Evolutionary conservation across 2,329 filamentous ascomycete species (phyloP), one percentile per base, ranked within the genome.

Genomic region (Blastomyces gilchristii): DNA sequence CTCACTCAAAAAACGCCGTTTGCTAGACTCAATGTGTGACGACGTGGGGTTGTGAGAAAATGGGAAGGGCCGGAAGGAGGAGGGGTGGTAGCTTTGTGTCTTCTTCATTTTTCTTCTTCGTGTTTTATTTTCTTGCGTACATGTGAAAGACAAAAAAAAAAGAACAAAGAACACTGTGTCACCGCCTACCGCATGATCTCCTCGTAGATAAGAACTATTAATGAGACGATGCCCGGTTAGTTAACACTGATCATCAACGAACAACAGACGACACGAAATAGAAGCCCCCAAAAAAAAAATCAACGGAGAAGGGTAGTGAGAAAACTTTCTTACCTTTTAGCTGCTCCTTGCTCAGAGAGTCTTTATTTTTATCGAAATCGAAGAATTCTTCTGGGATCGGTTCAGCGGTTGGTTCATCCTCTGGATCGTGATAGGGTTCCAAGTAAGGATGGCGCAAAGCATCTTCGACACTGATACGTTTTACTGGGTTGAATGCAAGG

Each of bases 311-410:
- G n/a, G 31, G 41, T 16, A 12, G 18, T 8, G 41, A 11, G 43
- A 56, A 25, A 18, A 52, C 74, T 39, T 39, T 80, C 14, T 73
- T 74, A 87, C 94, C 84, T 83, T 97, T 97, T 76, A 99, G 79
- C 79, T 99, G 91, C 80, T 99, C 94, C 81, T 99, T 99, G 82
- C 89, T 97, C 73, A 99, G 80, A 72, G 88, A 94, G 77, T 99
- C 94, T 86, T 99, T 99, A 83, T 97, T 96, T 84, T 97, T 97
- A 79, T 99, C 94, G 77, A 99, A 99, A 78, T 99, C 94, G 76
- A 99, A 99, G 82, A 99, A 99, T 76, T 96, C 93, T 76, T 97
- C 93, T 28, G 94, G 94, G 72, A 99, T 99, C 28, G 94, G 92
- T 53, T 92, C 90, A 22, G 94, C 94, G 14, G 91, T 97, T 59